Conservation (phyloP, 371 early-diverging fungal genomes). For the Mortierella sp. region DNA sequence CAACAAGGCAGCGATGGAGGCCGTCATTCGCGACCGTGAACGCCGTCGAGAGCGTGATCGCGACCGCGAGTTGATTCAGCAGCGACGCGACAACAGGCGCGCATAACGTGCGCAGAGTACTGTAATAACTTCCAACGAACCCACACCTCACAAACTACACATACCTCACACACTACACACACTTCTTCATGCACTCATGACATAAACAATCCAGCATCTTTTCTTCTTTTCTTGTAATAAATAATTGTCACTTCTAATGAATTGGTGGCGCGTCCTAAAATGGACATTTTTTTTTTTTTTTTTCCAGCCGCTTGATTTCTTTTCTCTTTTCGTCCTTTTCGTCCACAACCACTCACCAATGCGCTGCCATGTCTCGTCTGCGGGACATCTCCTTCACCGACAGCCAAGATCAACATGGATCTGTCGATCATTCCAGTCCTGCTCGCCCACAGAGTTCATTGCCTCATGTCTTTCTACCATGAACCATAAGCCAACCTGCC, state of each 20-base stretch:
- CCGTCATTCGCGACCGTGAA: constrained; percentile 50
- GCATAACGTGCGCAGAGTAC: neutral
- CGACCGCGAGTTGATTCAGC: constrained; percentile 29
- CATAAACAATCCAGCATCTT: neutral
- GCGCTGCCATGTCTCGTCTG: constrained; percentile 9
- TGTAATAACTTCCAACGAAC: neutral
- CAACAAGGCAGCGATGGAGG: constrained; percentile 56
- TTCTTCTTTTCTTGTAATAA: neutral
- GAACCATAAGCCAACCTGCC: neutral
- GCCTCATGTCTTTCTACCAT: constrained; percentile 13
- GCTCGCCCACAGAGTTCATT: constrained; percentile 23
- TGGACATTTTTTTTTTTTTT: neutral
- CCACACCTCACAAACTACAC: neutral
- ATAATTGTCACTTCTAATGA: neutral
- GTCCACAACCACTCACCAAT: neutral
- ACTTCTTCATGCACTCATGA: neutral
- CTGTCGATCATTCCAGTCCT: constrained; percentile 21
- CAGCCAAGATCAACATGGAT: neutral
- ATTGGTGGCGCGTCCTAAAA: neutral
- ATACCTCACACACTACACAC: no score
- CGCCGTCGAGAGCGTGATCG: constrained; percentile 45
- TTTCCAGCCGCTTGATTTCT: neutral
- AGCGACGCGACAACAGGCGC: constrained; percentile 18
- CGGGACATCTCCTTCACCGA: constrained; percentile 8
- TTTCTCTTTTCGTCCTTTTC: neutral